Evolutionary conservation across 1,284 basidiomycete genomes (phyloP), one percentile per base, ranked within the genome.

Genomic region (Tylopilus sp.): DNA sequence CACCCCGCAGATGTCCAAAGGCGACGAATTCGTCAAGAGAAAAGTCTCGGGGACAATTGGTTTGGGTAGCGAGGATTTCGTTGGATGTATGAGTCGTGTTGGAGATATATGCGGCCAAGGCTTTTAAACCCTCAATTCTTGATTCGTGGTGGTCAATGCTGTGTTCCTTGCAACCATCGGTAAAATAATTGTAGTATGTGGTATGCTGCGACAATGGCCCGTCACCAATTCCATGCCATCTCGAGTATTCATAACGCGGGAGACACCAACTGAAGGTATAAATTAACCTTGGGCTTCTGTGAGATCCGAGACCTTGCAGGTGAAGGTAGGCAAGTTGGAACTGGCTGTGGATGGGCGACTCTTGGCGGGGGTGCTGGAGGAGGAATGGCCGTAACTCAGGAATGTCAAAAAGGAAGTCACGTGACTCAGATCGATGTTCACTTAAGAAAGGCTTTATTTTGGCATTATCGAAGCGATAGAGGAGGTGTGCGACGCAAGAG

Each of bases 1-100:
- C 84, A 44, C 81, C 79, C 1, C 85, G 82, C 41, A 87, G 65
- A 39, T 73, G 72, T 1, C 80, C 80, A 61, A 83, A 84, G 0
- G 81, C 74, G 16, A 81, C 72, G 57, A 79, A 82, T 64, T 87
- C 84, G 52, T 86, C 83, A 6, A 82, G 64, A 15, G 65, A 74
- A 3, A 84, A 62, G 6, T 79, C 72, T 1, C 59, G 32, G 7
- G 79, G 78, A 58, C 81, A 83, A 6, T 77, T 65, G 0, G 69
- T 69, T 66, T 86, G 85, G 7, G 71, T 64, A 6, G 83, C 81
- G 3, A 86, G 67, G 24, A 81, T 73, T 18, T 72, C 58, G 55
- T 87, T 87, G 1, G 82, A 73, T 0, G 81, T 78, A 61, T 84
- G 80, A 6, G 60, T n/a, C 1, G 22, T 44, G 24, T 53, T n/a